These are phyloP conservation scores for Escovopsis sp. DNA, from an alignment of 2,329 filamentous ascomycete species.

Conservation along the genomic window DNA sequence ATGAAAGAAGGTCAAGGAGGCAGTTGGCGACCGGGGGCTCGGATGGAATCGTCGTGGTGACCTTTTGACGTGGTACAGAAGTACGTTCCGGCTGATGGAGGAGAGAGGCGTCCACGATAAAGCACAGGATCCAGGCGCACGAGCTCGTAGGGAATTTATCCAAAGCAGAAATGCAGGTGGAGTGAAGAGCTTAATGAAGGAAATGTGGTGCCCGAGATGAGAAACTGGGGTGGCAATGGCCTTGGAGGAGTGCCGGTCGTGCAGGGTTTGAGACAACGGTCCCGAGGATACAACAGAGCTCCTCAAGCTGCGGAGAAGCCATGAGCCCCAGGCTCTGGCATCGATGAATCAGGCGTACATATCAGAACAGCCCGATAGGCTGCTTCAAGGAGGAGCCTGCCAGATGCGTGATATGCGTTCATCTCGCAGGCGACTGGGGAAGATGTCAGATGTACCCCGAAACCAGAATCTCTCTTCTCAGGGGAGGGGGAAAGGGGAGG, in stretches of 20 bases:
- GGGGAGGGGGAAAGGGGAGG: too few species aligned
- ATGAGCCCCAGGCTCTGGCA: slow-evolving; percentile 15
- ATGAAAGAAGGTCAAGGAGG: too few species aligned
- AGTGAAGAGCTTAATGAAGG: not conserved
- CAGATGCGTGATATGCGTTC: slow-evolving; percentile 1
- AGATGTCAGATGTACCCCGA: too few species aligned
- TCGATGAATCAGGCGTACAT: slow-evolving; percentile 8
- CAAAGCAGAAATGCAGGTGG: not conserved
- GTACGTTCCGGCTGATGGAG: not conserved
- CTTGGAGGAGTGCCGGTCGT: slow-evolving; percentile 12
- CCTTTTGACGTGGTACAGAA: not conserved
- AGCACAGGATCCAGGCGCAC: not conserved
- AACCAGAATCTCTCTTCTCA: too few species aligned
- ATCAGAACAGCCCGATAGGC: slow-evolving; percentile 3
- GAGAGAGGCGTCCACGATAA: not conserved
- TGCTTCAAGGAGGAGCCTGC: not conserved
- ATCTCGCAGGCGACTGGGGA: too few species aligned
- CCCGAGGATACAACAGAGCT: slow-evolving; percentile 19
- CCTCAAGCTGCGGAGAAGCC: slow-evolving; percentile 19
- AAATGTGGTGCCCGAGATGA: not conserved
- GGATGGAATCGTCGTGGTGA: not conserved
- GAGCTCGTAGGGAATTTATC: not conserved
- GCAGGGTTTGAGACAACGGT: slow-evolving; percentile 29
- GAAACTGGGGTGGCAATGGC: not conserved
- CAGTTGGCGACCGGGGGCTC: too few species aligned